A percentile compares a stretch with the other conserved stretches of the same genome.
These are phyloP conservation scores for Trypanosoma rangeli DNA, from an alignment of 208 protist species.

Conservation along the genomic window DNA sequence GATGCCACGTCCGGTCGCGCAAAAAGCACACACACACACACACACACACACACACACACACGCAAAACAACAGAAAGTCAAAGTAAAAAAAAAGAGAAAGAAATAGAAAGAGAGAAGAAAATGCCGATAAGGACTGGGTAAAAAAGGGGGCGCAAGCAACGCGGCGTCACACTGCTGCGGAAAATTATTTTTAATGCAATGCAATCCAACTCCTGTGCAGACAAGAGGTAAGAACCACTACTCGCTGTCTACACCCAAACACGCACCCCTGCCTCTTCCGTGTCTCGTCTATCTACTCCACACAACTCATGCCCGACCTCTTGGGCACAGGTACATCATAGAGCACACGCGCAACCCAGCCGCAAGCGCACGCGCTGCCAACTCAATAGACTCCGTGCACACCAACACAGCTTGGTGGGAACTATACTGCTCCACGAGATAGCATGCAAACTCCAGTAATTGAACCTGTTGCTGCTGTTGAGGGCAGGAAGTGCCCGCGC, in stretches of 20 bases:
- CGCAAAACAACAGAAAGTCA: neutral
- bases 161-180: too few species aligned
- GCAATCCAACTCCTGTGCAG: neutral
- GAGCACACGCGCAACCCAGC: slow-evolving; percentile 60
- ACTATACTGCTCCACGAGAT: slow-evolving; percentile 17
- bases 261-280: neutral
- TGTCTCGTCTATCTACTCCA: neutral
- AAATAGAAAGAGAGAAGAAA: neutral
- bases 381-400: slow-evolving; percentile 64
- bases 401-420: slow-evolving; percentile 28
- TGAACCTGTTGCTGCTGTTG: neutral
- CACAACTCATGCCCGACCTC: neutral
- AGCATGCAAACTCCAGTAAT: slow-evolving; percentile 18
- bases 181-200: too few species aligned
- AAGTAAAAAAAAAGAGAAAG: neutral
- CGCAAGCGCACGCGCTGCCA: slow-evolving; percentile 70
- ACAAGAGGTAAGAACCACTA: neutral
- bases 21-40: neutral
- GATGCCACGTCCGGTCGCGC: neutral
- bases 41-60: neutral
- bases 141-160: too few species aligned
- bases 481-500: too few species aligned
- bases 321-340: slow-evolving; percentile 26
- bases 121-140: too few species aligned
- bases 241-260: neutral